These are phyloP conservation scores for Tillandsia leiboldiana DNA, from an alignment of 176 grass and related monocot species.

Conservation along the genomic window DNA sequence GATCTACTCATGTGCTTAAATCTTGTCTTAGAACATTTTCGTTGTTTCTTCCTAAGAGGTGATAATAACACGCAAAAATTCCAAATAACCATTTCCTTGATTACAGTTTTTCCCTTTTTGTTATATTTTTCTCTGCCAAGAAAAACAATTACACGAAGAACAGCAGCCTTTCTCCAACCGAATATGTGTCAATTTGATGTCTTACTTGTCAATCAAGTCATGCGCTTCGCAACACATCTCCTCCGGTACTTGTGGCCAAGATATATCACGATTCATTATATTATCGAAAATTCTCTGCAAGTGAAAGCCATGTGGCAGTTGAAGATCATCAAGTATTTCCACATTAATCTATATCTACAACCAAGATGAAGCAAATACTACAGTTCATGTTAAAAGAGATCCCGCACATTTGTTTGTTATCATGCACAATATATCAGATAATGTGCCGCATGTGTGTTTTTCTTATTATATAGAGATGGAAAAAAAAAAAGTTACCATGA, in stretches of 20 bases:
- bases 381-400: too few relatives aligned
- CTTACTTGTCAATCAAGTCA: conserved; percentile 92
- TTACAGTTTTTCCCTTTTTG: too few relatives aligned
- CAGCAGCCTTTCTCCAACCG: background rate
- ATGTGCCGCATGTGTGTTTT: too few relatives aligned
- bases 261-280: conserved; percentile 98
- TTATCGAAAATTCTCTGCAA: conserved; percentile 95
- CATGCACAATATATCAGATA: too few relatives aligned
- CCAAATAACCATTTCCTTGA: too few relatives aligned
- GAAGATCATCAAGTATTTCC: background rate
- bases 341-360: background rate
- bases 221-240: conserved; percentile 70
- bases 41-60: too few relatives aligned
- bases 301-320: background rate
- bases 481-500: too few relatives aligned
- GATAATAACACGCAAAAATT: too few relatives aligned
- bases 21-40: too few relatives aligned
- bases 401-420: too few relatives aligned
- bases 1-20: too few relatives aligned
- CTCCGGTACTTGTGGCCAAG: conserved; percentile 81
- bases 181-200: conserved; percentile 1
- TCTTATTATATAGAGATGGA: too few relatives aligned
- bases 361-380: background rate
- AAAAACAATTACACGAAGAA: conserved; percentile 8
- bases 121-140: background rate